These are phyloP conservation scores for Triglochin maritima DNA, from an alignment of 106 monocot species.

Conservation along the genomic window DNA sequence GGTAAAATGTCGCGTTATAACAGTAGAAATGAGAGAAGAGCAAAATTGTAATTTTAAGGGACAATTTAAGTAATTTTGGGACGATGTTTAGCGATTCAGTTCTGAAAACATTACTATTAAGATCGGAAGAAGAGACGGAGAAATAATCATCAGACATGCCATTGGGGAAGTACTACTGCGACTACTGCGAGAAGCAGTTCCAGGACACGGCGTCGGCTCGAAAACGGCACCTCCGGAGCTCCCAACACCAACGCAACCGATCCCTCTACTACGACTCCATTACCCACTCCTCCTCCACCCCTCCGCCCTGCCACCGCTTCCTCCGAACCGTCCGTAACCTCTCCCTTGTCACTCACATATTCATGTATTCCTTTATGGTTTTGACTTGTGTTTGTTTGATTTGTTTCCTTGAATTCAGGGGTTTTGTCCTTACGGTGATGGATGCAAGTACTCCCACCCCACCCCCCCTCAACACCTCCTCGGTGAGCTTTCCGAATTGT, in stretches of 20 bases:
- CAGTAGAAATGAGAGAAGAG: too few relatives aligned
- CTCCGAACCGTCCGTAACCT: slow-evolving; percentile 44
- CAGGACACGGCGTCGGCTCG: slow-evolving; percentile 66
- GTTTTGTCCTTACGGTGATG: slow-evolving; percentile 45
- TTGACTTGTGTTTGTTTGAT: not conserved
- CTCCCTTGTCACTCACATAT: not conserved
- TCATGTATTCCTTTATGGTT: not conserved
- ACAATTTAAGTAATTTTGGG: too few relatives aligned
- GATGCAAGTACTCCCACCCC: slow-evolving; percentile 61
- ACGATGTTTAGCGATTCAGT: too few relatives aligned
- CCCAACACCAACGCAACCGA: slow-evolving; percentile 62
- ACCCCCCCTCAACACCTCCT: slow-evolving; percentile 2
- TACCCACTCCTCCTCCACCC: slow-evolving; percentile 16
- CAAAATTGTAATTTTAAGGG: too few relatives aligned
- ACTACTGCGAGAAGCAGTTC: slow-evolving; percentile 96
- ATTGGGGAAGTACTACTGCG: slow-evolving; percentile 69
- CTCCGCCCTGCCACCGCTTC: slow-evolving; percentile 52
- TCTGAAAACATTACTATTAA: too few relatives aligned
- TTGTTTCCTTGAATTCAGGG: slow-evolving; percentile 29
- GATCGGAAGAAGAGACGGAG: slow-evolving; percentile 3
- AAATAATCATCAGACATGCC: slow-evolving; percentile 26
- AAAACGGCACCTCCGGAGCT: slow-evolving; percentile 57
- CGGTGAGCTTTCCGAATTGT: too few relatives aligned
- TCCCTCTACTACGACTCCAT: slow-evolving; percentile 65
- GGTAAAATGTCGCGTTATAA: too few relatives aligned